Base-by-base conservation (phyloP, 768 basidiomycete species). In the Neoboletus subvelutipes region DNA sequence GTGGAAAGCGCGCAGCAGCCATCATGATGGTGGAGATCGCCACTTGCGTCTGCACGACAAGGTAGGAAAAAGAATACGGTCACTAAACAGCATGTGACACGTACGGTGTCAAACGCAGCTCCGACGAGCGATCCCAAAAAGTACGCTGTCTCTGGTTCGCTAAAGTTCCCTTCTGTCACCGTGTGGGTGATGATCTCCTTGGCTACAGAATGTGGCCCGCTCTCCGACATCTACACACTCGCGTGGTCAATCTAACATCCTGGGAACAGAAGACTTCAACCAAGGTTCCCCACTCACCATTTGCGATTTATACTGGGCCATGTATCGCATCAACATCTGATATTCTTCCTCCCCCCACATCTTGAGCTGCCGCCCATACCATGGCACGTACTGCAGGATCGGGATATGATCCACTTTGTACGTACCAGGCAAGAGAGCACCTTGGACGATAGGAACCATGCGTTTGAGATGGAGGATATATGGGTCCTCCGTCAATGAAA, bases 91-190 rank as follows among this genome's bases (percentile, higher is more conserved):
- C 45, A 13, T 47, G 34, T 17, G 24, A 26, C 26, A 56, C 68
- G 39, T 45, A 73, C 75, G 5, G 85, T 85, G 55, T 85, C 85
- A 1, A 81, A 79, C 0, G 84, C 83, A 20, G 85, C 85, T 22
- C 84, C 85, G 43, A 85, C 40, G 70, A 87, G 80, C 10, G 80
- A 79, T 1, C 85, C 85, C 2, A 80, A 79, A 24, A 87, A 76
- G 66, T 82, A 87, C 0, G 84, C 79, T 0, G 76, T 77, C 58
- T 87, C 84, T 17, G 76, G 68, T 53, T 81, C 77, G 6, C 77
- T 76, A 3, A 86, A 69, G 13, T 77, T 77, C 15, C 81, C 77
- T 40, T 82, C 79, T 0, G 64, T 62, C 53, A 83, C 64, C 9
- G 52, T 80, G 2, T 74, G 76, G 39, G 80, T 79, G 4, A 84